Percentiles rank a stretch among this genome's conserved stretches.
Evolutionary conservation across 345 rosid genomes (phyloP).

Genomic region (Eucalyptus camaldulensis): DNA sequence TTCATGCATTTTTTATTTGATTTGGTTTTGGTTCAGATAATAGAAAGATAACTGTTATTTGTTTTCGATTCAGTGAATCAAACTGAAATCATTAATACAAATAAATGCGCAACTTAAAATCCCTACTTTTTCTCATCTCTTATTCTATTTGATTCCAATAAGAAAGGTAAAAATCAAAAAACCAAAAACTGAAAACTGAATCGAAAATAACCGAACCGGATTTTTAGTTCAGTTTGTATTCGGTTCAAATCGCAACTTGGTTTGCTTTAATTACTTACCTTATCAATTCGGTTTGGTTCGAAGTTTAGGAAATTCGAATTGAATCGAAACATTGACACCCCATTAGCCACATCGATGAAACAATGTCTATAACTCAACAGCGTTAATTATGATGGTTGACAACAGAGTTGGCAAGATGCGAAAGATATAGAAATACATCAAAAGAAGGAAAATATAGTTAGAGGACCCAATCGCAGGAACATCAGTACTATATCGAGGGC

Average conservation of each 20-base stretch:
- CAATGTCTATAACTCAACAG: neutral
- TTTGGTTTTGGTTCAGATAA: too few relatives aligned
- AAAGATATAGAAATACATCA: neutral
- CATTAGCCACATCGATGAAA: neutral
- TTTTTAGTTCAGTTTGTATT: rapidly evolving
- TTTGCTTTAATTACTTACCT: too few relatives aligned
- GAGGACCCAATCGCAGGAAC: neutral
- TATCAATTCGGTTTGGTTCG: too few relatives aligned
- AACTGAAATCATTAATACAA: too few relatives aligned
- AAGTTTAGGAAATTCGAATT: too few relatives aligned
- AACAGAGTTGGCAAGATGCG: rapidly evolving
- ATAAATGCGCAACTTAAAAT: too few relatives aligned
- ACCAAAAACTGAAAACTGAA: too few relatives aligned
- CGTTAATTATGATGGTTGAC: neutral
- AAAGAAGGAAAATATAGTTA: neutral
- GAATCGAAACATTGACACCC: rapidly evolving
- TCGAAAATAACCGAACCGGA: rapidly evolving
- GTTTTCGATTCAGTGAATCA: rapidly evolving
- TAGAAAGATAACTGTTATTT: too few relatives aligned
- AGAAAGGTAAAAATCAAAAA: too few relatives aligned
- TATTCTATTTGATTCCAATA: too few relatives aligned
- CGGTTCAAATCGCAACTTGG: rapidly evolving
- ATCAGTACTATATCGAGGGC: neutral
- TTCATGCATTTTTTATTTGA: too few relatives aligned
- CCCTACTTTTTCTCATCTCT: too few relatives aligned